Base-by-base conservation (phyloP, 441 rosid genomes). In the Rhodomyrtus psidioides region DNA sequence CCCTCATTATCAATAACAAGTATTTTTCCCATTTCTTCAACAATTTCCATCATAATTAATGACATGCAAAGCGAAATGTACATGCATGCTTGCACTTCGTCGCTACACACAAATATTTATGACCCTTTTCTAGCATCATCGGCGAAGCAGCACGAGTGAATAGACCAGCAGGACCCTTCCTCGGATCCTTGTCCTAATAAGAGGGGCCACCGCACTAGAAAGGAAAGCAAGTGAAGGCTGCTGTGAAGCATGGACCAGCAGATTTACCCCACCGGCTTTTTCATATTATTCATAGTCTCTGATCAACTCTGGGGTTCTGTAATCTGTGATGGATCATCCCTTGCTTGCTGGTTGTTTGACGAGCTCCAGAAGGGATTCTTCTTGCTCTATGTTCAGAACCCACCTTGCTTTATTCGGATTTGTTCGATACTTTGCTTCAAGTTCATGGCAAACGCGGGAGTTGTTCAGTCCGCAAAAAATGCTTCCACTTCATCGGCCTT, bases 401-500 rank as follows among this genome's bases (percentile, higher is more conserved):
- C 91, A 90, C 51, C 92, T 88, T n/a, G 92, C 91, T 62, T 89
- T 90, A 89, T 86, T 84, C 89, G 88, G 44, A 89, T 87, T 53
- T 59, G 83, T 90, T 90, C 91, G 74, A 89, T 87, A 87, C 89
- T 89, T 76, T 91, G 91, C 92, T 90, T 90, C 88, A 91, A 84
- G 76, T 84, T 89, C 90, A 54, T 89, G 46, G 91, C 90, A 26
- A 91, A 83, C 51, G 88, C 82, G 9, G 87, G 84, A 34, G 60
- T 85, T 53, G 23, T 74, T 46, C 84, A 83, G 28, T 55, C 84
- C 2, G 46, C 82, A 5, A 91, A 92, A 85, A 92, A 91, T 39
- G 84, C 88, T 84, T 88, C 89, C 42, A 88, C 86, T 84, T 89
- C 91, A 76, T 89, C 93, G 6, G 91, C 91, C 81, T 88, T 90